A percentile compares a stretch with the other conserved stretches of the same genome.
phyloP scores from a whole-genome alignment of 2,329 filamentous ascomycete genomes.

The Raffaelea albimanens region DNA sequence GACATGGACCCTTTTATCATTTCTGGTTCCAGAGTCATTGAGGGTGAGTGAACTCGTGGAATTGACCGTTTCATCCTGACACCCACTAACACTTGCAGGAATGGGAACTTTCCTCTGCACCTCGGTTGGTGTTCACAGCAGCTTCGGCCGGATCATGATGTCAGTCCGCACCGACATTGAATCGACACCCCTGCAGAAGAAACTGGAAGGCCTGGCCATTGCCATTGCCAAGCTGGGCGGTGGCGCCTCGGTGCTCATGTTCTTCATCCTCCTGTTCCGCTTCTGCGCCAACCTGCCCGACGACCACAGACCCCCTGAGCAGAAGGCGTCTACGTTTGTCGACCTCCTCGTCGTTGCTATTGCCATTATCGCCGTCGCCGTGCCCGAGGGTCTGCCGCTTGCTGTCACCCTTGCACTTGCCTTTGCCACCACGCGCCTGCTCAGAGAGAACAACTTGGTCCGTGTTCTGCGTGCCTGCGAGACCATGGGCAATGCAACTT shows the following conservation, averaged over 20 bases:
- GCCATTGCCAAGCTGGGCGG: conserved; percentile 73
- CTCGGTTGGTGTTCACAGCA: conserved; percentile 63
- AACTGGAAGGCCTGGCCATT: conserved; percentile 64
- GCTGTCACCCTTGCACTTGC: conserved; percentile 68
- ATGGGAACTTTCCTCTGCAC: conserved; percentile 66
- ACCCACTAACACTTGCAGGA: not conserved
- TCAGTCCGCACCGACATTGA: conserved; percentile 31
- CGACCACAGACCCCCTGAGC: conserved; percentile 43
- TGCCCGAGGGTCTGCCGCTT: conserved; percentile 67
- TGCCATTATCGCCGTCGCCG: conserved; percentile 71
- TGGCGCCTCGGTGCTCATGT: conserved; percentile 66
- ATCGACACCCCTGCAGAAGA: conserved; percentile 58
- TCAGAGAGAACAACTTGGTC: conserved; percentile 69
- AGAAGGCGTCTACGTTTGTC: conserved; percentile 71
- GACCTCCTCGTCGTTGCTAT: conserved; percentile 70
- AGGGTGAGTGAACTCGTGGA: conserved; percentile 35
- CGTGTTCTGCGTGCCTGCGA: conserved; percentile 69
- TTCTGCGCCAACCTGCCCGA: conserved; percentile 62
- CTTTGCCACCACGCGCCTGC: conserved; percentile 68
- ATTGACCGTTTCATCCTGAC: not conserved
- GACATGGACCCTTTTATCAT: conserved; percentile 81
- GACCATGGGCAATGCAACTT: conserved; percentile 62
- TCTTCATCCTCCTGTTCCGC: conserved; percentile 77
- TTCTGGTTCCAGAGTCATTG: conserved; percentile 70
- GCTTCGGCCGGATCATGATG: conserved; percentile 56